Base-by-base conservation (phyloP, 1,139 yeast genomes). In the Candida glucosophila region DNA sequence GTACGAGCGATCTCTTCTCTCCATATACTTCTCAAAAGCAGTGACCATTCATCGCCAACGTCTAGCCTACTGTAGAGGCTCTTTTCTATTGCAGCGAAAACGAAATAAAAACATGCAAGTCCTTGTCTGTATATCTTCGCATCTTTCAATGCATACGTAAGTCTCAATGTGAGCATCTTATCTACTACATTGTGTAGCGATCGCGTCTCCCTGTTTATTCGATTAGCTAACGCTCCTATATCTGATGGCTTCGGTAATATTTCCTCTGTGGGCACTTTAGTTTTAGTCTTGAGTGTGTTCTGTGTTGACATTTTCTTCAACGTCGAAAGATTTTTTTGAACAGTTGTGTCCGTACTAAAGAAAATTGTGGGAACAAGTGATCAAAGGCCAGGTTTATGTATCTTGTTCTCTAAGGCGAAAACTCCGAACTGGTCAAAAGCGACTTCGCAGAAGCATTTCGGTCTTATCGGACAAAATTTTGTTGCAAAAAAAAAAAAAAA, bases 61-160 rank as follows among this genome's bases (percentile, higher is more conserved):
- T 55, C 55, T 24, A 73, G 49, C 38, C 76, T 77, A 28, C 61
- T 46, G 27, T 58, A 52, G 33, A 79, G 52, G 24, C 70, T 49
- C 24, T 57, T 59, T 49, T 83, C 95, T 31, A 81, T 74, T 11
- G 82, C 62, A 21, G 65, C 65, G 56, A 81, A 83, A 8, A 80
- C 73, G 44, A 78, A 88, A 52, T 78, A 83, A 49, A 77, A 82
- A 29, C 79, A 67, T 47, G 78, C 85, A 30, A 82, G 59, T 11
- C 90, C 92, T 49, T 82, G 93, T 49, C 92, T 72, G 56, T 77
- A 83, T 22, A 81, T 73, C 38, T 71, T 74, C 23, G 77, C 71
- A 46, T 82, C 88, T 44, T 85, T 65, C 33, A 81, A 56, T 2
- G 93, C 94, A 27, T 81, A 55, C 6, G 86, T 83, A 40, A 82